Base-by-base conservation (phyloP, 305 asterid species). In the Solanum aculeatissimum region DNA sequence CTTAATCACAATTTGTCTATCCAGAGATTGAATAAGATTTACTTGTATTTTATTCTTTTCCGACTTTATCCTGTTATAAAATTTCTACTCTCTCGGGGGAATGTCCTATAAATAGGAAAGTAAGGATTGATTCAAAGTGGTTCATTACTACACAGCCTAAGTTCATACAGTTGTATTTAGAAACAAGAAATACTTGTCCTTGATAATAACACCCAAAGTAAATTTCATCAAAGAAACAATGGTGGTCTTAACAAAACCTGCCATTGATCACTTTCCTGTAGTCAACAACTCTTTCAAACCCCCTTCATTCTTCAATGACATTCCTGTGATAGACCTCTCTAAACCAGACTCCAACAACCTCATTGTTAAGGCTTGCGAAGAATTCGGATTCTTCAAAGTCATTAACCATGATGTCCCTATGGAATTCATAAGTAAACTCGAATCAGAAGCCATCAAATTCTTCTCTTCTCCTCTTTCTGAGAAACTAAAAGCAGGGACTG, bases 361-460 rank as follows among this genome's bases (percentile, higher is more conserved):
- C 82, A 91, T 95, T 58, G 95, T 95, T 3, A 87, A 88, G 53
- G 98, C 98, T 69, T 95, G 98, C 88, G 91, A 92, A 62, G 98
- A 95, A 65, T 92, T 91, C 84, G 98, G 98, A 1, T 95, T 95
- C 95, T 94, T 94, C 82, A 95, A 95, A 84, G 92, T 94, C 14
- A 62, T 92, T 83, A 94, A 93, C 85, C 98, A 95, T 51, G 91
- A 96, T 21, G 86, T 95, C 84, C 97, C 97, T 1, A 84, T 84
- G 42, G 88, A 94, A 9, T 84, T 88, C 91, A 88, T 94, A 12
- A 14, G 89, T 32, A 82, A 85, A 15, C 88, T 95, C 32, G 97
- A 95, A 88, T 86, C 92, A 0, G 93, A 93, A 84, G 98, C 95
- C 53, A 21, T 78, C 0, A 89, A 90, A 6, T 95, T 95, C 88